Evolutionary conservation across 148 eudicot species (phyloP).

Genomic region (Vaccinium corymbosum): DNA sequence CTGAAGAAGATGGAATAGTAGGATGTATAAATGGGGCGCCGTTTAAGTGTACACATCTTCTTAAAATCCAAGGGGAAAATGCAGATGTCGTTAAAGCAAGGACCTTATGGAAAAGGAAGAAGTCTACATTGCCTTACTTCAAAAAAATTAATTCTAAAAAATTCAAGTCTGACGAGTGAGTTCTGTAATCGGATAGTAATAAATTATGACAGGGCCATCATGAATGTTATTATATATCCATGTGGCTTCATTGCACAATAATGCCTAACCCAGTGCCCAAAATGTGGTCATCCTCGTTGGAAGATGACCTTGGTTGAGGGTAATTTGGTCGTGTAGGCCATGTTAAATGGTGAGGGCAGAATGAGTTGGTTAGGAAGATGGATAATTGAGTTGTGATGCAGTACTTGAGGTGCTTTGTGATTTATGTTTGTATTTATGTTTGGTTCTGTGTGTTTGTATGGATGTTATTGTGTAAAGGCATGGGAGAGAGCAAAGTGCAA

Average conservation of each 20-base stretch:
- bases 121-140: constrained; percentile 9
- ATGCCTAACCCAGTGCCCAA: neutral
- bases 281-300: neutral
- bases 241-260: no score
- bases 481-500: neutral
- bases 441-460: neutral
- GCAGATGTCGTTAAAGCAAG: constrained; percentile 71
- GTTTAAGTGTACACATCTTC: constrained; percentile 39
- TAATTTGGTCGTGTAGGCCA: no score
- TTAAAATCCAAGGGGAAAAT: constrained; percentile 35
- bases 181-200: no score
- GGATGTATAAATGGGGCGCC: constrained; percentile 15
- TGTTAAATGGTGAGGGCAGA: neutral
- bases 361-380: neutral
- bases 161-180: neutral
- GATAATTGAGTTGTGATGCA: neutral
- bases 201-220: no score
- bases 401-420: neutral
- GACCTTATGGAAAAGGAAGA: constrained; percentile 55
- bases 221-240: neutral
- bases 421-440: neutral
- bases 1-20: constrained; percentile 29
- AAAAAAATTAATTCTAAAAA: neutral
- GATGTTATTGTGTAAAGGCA: neutral
- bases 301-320: neutral